These are phyloP conservation scores for Bigelowiella natans DNA, from an alignment of 78 protist species.

Conservation along the genomic window DNA sequence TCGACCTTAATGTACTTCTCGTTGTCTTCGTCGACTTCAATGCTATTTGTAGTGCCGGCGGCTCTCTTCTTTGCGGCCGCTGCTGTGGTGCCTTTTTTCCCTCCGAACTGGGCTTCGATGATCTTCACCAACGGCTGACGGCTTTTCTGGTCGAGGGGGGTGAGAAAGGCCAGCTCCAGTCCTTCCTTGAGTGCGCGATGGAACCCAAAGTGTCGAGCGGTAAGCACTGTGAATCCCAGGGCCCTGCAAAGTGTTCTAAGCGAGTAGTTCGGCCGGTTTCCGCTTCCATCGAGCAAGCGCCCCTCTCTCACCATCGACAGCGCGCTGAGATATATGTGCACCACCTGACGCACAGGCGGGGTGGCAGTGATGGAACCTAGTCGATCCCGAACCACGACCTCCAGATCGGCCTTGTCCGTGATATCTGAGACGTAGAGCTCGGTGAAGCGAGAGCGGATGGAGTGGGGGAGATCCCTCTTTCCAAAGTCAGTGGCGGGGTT, in stretches of 20 bases:
- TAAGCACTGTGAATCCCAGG: constrained; percentile 32
- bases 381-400: constrained; percentile 39
- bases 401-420: constrained; percentile 56
- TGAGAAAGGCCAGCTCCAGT: not conserved
- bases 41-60: too few species aligned
- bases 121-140: not conserved
- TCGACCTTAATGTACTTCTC: not conserved
- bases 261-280: constrained; percentile 73
- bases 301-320: constrained; percentile 22
- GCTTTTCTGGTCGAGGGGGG: not conserved
- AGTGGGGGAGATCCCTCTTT: constrained; percentile 97
- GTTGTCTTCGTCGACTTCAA: not conserved
- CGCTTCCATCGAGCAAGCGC: constrained; percentile 41
- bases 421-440: constrained; percentile 87
- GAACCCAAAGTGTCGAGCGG: constrained; percentile 50
- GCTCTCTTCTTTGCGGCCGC: too few species aligned
- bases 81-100: too few species aligned
- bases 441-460: constrained; percentile 91
- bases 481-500: constrained; percentile 90
- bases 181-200: not conserved
- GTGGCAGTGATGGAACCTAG: not conserved
- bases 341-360: not conserved
- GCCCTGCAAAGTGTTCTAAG: constrained; percentile 86
- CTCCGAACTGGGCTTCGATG: too few species aligned
- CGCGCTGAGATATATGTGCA: not conserved